Evolutionary conservation across 2,329 filamentous ascomycete genomes (phyloP), one percentile per base, ranked within the genome.

Genomic region (Venturia aucupariae): DNA sequence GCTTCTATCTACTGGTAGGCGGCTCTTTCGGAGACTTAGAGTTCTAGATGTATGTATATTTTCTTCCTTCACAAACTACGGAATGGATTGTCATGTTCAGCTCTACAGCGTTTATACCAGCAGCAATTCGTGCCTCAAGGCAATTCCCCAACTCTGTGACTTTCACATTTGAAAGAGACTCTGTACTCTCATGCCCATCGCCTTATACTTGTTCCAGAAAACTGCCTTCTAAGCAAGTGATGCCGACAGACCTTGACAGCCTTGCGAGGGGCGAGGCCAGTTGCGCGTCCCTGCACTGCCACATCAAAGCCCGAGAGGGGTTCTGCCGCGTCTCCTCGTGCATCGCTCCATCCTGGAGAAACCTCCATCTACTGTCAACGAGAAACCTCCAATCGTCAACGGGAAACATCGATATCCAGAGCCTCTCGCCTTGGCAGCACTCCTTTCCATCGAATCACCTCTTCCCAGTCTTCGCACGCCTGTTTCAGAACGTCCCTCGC

Each of bases 241-340:
- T 57, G 51, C 51, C n/a, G 27, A 57, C 35, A 38, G n/a, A n/a
- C 2, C 15, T 32, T 2, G 19, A n/a, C 51, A 57, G 51, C 51
- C 51, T 57, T 57, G 51, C 30, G 30, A 35, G 30, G 27, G 51
- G 51, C 51, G 30, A 57, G 51, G 27, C 51, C 46, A 35, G 27
- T 57, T 57, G 51, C 51, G 51, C 51, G 51, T 57, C 51, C 27
- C 35, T 57, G 51, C 51, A 57, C 51, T 57, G 51, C 51, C 51
- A 57, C 51, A 35, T 35, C 51, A 27, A 27, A 51, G 22, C 4
- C 51, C 27, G 30, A 32, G 51, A 57, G 51, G 51, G 17, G 51
- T 35, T 35, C 51, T 35, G 27, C 51, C 51, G 51, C 51, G 27
- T 55, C 22, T 48, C 46, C 46, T 27, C n/a, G 17, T 32, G 51